These are phyloP conservation scores for Wickerhamomyces chambardii DNA, from an alignment of 805 yeast genomes.

Conservation along the genomic window DNA sequence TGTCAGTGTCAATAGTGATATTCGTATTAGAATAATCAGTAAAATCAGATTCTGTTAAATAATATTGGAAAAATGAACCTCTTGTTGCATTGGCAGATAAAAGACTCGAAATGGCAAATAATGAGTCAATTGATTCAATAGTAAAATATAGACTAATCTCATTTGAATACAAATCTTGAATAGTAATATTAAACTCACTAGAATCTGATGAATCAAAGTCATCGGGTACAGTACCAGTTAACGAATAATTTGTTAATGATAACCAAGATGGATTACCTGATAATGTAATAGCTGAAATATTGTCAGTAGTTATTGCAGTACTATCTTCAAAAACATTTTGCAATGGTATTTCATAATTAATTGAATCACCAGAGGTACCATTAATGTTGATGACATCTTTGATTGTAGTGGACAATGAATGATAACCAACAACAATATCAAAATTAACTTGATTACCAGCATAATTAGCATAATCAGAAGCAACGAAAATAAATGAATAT, in stretches of 20 bases:
- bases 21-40: slow-evolving; percentile 42
- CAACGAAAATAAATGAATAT: slow-evolving; percentile 66
- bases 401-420: slow-evolving; percentile 61
- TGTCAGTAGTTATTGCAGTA: slow-evolving; percentile 29
- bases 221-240: slow-evolving; percentile 55
- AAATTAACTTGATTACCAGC: slow-evolving; percentile 66
- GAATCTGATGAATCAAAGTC: slow-evolving; percentile 33
- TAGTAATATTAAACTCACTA: slow-evolving; percentile 38
- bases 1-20: slow-evolving; percentile 31
- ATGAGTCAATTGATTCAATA: slow-evolving; percentile 39
- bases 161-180: slow-evolving; percentile 54
- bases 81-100: slow-evolving; percentile 61
- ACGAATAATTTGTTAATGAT: slow-evolving; percentile 29
- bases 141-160: slow-evolving; percentile 48
- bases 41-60: slow-evolving; percentile 45
- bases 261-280: slow-evolving; percentile 56
- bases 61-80: slow-evolving; percentile 49
- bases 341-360: slow-evolving; percentile 54
- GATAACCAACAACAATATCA: slow-evolving; percentile 79
- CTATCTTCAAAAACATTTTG: slow-evolving; percentile 59
- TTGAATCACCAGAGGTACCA: slow-evolving; percentile 52
- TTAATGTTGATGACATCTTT: slow-evolving; percentile 50
- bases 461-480: slow-evolving; percentile 69
- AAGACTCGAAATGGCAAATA: slow-evolving; percentile 46
- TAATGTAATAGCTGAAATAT: slow-evolving; percentile 45